Evolutionary conservation across 805 yeast genomes (phyloP).

Genomic region (Candida multigemmis): DNA sequence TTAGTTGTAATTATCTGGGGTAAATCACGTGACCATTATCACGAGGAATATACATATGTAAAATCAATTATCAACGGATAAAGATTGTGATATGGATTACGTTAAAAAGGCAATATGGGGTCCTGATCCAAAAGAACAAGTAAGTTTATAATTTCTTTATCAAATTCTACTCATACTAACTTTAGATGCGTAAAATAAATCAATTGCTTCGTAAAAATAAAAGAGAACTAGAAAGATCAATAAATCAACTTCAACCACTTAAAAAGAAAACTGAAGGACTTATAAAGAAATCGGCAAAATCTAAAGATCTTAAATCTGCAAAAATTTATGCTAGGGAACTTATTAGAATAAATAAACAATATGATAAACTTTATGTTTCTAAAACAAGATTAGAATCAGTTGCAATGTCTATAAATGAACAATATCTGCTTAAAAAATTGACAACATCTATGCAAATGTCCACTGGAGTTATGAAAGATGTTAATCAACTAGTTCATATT

Average conservation of each 20-base stretch:
- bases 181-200: constrained; percentile 63
- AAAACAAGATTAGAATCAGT: constrained; percentile 83
- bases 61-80: no score
- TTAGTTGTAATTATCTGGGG: no score
- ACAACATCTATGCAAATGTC: constrained; percentile 75
- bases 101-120: constrained; percentile 89
- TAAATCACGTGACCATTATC: no score
- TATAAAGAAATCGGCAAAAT: constrained; percentile 66
- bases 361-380: constrained; percentile 63
- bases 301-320: constrained; percentile 70
- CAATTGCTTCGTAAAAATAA: constrained; percentile 73
- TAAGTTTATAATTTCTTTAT: constrained; percentile 19
- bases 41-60: no score
- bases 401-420: constrained; percentile 84
- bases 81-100: constrained; percentile 52
- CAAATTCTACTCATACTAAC: constrained; percentile 29
- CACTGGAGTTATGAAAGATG: constrained; percentile 80
- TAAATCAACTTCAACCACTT: constrained; percentile 46
- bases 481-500: constrained; percentile 64
- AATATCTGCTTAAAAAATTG: constrained; percentile 75
- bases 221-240: constrained; percentile 74
- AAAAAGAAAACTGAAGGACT: constrained; percentile 72
- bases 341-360: constrained; percentile 63
- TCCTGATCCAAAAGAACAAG: constrained; percentile 90
- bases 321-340: constrained; percentile 76